A percentile compares a stretch with the other conserved stretches of the same genome.
phyloP scores from a whole-genome alignment of 805 yeast genomes.

The Saccharomyces mikatae region DNA sequence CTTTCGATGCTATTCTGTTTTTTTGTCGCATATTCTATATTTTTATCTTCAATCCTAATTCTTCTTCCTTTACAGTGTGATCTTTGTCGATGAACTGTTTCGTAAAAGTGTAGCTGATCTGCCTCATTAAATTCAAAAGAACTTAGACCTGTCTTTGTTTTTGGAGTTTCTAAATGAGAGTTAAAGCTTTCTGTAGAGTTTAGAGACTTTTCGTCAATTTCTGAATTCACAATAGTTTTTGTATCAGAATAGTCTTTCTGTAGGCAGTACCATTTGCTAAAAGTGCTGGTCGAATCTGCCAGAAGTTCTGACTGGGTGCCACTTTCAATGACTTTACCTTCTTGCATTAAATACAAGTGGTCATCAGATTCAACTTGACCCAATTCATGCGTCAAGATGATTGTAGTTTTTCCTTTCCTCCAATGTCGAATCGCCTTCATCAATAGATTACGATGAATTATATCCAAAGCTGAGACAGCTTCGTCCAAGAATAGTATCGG shows the following conservation, averaged over 20 bases:
- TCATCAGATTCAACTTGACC: conserved; percentile 51
- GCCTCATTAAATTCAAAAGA: background rate
- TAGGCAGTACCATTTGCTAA: conserved; percentile 8
- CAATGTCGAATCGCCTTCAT: conserved; percentile 45
- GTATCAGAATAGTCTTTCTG: conserved; percentile 8
- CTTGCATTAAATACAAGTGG: conserved; percentile 47
- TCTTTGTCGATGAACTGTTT: background rate
- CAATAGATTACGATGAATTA: conserved; percentile 36
- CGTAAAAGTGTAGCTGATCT: background rate
- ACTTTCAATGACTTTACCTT: conserved; percentile 45
- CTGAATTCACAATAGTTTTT: conserved; percentile 7
- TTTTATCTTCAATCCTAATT: background rate
- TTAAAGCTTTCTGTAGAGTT: conserved; percentile 8
- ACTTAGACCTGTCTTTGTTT: background rate
- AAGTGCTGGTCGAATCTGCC: conserved; percentile 4
- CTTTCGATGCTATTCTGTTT: conserved; percentile 3
- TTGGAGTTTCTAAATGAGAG: conserved; percentile 7
- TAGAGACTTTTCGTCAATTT: background rate
- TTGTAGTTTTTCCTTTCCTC: conserved; percentile 66
- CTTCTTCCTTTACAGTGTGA: background rate
- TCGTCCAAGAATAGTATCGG: conserved; percentile 82
- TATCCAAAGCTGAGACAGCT: conserved; percentile 74
- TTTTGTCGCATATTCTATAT: background rate
- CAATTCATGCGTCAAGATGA: conserved; percentile 74
- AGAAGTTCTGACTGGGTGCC: conserved; percentile 36